These are phyloP conservation scores for Coemansia sp. DNA, from an alignment of 192 early-diverging fungal genomes.

Conservation along the genomic window DNA sequence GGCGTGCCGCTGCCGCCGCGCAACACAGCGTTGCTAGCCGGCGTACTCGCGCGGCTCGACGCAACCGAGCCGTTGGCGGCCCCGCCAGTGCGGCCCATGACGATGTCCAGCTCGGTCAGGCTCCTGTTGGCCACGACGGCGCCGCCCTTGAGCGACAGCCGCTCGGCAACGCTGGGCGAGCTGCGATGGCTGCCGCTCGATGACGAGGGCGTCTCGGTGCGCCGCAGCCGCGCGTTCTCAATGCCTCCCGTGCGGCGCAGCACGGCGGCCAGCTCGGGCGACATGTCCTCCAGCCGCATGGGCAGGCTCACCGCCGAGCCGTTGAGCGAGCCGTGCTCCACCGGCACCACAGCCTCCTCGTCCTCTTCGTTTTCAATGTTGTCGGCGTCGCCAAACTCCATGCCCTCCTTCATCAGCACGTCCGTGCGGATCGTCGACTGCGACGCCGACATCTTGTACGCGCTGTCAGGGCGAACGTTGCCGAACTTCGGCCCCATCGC, in stretches of 20 bases:
- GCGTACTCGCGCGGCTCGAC: constrained; percentile 16
- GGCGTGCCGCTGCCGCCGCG: constrained; percentile 44
- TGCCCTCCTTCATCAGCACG: constrained; percentile 37
- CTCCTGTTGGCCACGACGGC: constrained; percentile 13
- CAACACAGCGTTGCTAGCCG: constrained; percentile 5
- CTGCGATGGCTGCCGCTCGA: constrained; percentile 8
- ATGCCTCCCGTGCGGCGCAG: constrained; percentile 47
- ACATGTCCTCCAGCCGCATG: constrained; percentile 42
- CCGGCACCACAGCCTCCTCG: constrained; percentile 45
- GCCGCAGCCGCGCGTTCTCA: constrained; percentile 27
- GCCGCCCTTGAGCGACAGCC: constrained; percentile 7
- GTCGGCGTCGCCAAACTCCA: constrained; percentile 36
- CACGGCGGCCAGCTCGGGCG: constrained; percentile 47
- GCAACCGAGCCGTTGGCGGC: constrained; percentile 12
- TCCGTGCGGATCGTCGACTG: constrained; percentile 51
- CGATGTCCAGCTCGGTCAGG: constrained; percentile 51
- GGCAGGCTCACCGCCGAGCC: constrained; percentile 45
- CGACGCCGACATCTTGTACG: constrained; percentile 34
- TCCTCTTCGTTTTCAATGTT: constrained; percentile 32
- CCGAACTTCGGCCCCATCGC: constrained; percentile 29
- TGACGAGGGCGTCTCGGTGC: constrained; percentile 18
- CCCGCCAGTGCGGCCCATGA: constrained; percentile 50
- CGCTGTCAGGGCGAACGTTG: constrained; percentile 22
- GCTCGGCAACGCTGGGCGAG: not conserved
- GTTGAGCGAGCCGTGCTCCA: constrained; percentile 14